These are phyloP conservation scores for Krasilnikovozyma curviuscula DNA, from an alignment of 768 basidiomycete genomes.

Conservation along the genomic window DNA sequence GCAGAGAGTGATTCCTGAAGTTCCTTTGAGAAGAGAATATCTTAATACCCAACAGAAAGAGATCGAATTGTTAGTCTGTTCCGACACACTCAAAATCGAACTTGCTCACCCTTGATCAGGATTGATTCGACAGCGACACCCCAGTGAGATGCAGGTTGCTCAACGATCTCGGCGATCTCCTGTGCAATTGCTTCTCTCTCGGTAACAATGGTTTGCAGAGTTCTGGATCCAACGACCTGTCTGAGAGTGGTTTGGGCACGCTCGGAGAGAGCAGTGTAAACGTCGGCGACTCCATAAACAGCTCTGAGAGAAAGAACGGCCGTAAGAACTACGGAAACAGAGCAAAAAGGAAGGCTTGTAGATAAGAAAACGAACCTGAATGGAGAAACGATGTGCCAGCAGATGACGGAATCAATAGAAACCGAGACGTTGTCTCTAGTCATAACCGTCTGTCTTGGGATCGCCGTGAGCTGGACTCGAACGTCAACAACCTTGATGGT, in stretches of 20 bases:
- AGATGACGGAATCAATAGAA: slow-evolving; percentile 29
- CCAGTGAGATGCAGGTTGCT: slow-evolving; percentile 50
- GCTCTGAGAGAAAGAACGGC: slow-evolving; percentile 55
- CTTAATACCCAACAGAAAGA: not conserved
- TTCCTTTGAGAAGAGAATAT: slow-evolving; percentile 66
- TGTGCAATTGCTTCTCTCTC: slow-evolving; percentile 56
- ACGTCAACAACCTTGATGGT: slow-evolving; percentile 70
- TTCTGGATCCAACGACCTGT: slow-evolving; percentile 66
- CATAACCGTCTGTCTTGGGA: slow-evolving; percentile 48
- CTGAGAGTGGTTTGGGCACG: slow-evolving; percentile 77
- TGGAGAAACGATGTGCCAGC: slow-evolving; percentile 40
- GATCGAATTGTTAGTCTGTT: too few species aligned
- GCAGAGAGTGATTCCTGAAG: slow-evolving; percentile 78
- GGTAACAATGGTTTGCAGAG: slow-evolving; percentile 82
- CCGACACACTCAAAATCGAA: not conserved
- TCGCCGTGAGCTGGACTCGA: slow-evolving; percentile 81
- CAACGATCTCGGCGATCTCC: slow-evolving; percentile 61
- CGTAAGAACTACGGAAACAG: slow-evolving; percentile 15
- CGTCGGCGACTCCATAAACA: slow-evolving; percentile 77
- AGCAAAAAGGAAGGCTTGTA: not conserved
- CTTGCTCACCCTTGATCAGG: slow-evolving; percentile 31
- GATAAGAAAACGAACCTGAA: not conserved
- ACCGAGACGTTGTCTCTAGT: slow-evolving; percentile 8
- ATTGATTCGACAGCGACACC: slow-evolving; percentile 93
- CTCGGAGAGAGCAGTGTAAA: slow-evolving; percentile 35